A percentile compares a stretch with the other conserved stretches of the same genome.
These are phyloP conservation scores for Hortaea werneckii DNA, from an alignment of 2,329 filamentous ascomycete genomes.

Conservation along the genomic window DNA sequence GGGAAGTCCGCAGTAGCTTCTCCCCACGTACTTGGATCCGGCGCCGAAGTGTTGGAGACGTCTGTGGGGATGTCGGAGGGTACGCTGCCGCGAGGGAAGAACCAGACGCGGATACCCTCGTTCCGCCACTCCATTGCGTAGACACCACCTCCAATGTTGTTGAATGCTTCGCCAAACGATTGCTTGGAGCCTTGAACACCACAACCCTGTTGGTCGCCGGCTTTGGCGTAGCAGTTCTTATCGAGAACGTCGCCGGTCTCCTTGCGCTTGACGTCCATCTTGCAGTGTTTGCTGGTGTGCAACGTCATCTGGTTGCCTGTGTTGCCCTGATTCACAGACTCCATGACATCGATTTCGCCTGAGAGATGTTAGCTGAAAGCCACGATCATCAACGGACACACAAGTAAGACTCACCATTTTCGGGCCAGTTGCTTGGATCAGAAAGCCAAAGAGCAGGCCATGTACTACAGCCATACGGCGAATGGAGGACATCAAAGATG, in stretches of 20 bases:
- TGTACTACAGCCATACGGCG: constrained; percentile 27
- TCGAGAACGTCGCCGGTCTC: constrained; percentile 20
- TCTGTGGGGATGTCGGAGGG: constrained; percentile 30
- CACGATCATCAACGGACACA: not conserved
- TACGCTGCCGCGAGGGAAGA: constrained; percentile 21
- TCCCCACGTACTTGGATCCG: constrained; percentile 54
- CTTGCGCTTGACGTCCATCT: constrained; percentile 20
- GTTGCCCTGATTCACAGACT: constrained; percentile 23
- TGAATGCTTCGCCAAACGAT: constrained; percentile 22
- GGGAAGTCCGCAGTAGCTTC: constrained; percentile 54
- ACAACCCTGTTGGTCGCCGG: constrained; percentile 22
- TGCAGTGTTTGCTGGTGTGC: constrained; percentile 24
- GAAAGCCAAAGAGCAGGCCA: constrained; percentile 31
- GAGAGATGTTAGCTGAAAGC: not conserved
- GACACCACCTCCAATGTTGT: constrained; percentile 22
- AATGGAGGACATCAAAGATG: constrained; percentile 26
- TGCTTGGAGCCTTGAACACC: constrained; percentile 16
- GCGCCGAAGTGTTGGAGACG: constrained; percentile 27
- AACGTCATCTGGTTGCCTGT: constrained; percentile 11
- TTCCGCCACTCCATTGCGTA: constrained; percentile 25
- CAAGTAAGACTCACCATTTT: constrained; percentile 9
- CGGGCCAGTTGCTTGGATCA: constrained; percentile 34
- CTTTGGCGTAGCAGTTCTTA: constrained; percentile 17
- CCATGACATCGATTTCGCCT: constrained; percentile 24
- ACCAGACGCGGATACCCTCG: constrained; percentile 23